Evolutionary conservation across 495 filamentous ascomycete genomes (phyloP).

Genomic region (Chaetomium tenue): DNA sequence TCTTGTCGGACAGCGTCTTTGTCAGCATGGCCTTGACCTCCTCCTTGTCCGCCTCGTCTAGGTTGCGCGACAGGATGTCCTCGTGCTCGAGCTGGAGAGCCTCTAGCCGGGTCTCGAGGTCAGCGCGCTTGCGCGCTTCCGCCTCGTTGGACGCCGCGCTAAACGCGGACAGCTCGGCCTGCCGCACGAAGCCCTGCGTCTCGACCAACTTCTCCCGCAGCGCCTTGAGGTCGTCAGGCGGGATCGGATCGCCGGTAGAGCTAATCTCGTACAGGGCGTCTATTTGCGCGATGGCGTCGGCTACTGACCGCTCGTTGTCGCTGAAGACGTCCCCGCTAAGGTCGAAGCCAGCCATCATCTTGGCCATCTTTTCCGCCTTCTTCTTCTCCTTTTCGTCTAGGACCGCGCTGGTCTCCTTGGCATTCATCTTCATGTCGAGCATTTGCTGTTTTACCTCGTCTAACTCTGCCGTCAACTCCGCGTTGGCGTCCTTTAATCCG

Average conservation of each 20-base stretch:
- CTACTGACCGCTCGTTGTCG: slow-evolving; percentile 81
- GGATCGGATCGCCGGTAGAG: slow-evolving; percentile 71
- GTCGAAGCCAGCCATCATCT: slow-evolving; percentile 99
- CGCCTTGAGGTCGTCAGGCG: slow-evolving; percentile 74
- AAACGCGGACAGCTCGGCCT: slow-evolving; percentile 79
- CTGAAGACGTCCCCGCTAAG: slow-evolving; percentile 86
- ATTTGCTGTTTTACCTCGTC: slow-evolving; percentile 97
- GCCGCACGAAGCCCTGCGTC: slow-evolving; percentile 86
- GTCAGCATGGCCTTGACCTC: slow-evolving; percentile 79
- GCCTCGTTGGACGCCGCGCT: slow-evolving; percentile 56
- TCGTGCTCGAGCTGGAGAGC: slow-evolving; percentile 78
- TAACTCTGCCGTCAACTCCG: slow-evolving; percentile 83
- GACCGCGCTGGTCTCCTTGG: slow-evolving; percentile 83
- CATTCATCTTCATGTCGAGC: slow-evolving; percentile 90
- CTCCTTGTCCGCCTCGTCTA: slow-evolving; percentile 72
- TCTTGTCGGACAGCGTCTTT: slow-evolving; percentile 68
- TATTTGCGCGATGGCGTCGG: slow-evolving; percentile 74
- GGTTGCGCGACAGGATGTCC: slow-evolving; percentile 72
- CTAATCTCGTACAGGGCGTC: slow-evolving; percentile 75
- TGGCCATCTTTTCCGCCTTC: slow-evolving; percentile 97
- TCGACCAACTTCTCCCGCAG: slow-evolving; percentile 77
- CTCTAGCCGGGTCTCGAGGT: slow-evolving; percentile 71
- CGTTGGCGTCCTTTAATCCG: slow-evolving; percentile 89
- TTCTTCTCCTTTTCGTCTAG: slow-evolving; percentile 96
- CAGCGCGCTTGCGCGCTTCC: slow-evolving; percentile 62